Conservation (phyloP, 2,329 filamentous ascomycete species). For the Dactylellina haptotyla region DNA sequence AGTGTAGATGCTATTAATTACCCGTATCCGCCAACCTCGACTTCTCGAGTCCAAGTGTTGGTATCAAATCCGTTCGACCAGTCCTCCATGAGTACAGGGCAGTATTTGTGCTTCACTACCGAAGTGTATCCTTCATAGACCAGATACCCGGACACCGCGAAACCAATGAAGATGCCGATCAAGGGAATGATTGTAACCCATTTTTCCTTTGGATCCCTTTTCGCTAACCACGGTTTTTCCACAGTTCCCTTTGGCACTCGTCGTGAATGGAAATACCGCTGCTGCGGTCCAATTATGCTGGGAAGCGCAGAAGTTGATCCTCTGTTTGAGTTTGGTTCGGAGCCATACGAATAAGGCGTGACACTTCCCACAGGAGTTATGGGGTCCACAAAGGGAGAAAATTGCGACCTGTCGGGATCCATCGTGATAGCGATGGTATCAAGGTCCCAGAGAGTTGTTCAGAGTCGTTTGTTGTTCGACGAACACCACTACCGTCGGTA, state of each 20-base stretch:
- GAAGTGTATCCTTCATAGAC: slow-evolving; percentile 78
- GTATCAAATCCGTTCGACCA: slow-evolving; percentile 71
- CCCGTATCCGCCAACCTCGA: slow-evolving; percentile 79
- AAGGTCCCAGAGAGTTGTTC: background rate
- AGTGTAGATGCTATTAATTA: slow-evolving; percentile 63
- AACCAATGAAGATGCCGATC: slow-evolving; percentile 74
- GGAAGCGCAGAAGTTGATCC: slow-evolving; percentile 53
- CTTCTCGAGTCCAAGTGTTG: slow-evolving; percentile 77
- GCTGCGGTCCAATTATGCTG: slow-evolving; percentile 59
- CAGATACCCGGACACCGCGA: slow-evolving; percentile 75
- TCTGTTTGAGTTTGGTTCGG: slow-evolving; percentile 48
- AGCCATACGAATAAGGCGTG: slow-evolving; percentile 51
- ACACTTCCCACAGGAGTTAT: slow-evolving; percentile 53
- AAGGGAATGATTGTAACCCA: slow-evolving; percentile 85
- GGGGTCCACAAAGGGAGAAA: slow-evolving; percentile 55
- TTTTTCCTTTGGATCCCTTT: slow-evolving; percentile 80
- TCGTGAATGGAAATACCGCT: slow-evolving; percentile 77
- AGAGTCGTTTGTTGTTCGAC: slow-evolving; percentile 10
- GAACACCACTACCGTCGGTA: slow-evolving; percentile 16
- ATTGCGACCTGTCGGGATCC: slow-evolving; percentile 52
- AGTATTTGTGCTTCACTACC: slow-evolving; percentile 80
- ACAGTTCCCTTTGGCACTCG: slow-evolving; percentile 76
- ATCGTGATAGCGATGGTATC: slow-evolving; percentile 20
- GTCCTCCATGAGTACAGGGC: slow-evolving; percentile 73
- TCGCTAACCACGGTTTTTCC: slow-evolving; percentile 80